phyloP scores from a whole-genome alignment of 768 basidiomycete genomes.

The Cystobasidium tubakii region DNA sequence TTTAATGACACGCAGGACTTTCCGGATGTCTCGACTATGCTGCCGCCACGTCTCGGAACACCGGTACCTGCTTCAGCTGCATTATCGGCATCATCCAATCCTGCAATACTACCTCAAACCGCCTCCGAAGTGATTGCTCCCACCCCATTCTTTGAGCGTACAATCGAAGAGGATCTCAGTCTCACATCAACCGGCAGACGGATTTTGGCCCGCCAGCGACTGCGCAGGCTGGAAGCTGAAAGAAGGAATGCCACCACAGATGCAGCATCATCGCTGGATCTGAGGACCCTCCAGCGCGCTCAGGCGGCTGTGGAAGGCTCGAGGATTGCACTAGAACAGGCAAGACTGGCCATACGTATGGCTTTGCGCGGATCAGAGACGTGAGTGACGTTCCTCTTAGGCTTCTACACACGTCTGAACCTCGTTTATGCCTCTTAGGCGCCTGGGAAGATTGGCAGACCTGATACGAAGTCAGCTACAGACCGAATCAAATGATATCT shows the following conservation, averaged over 20 bases:
- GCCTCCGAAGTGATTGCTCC: background rate
- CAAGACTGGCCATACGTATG: slow-evolving; percentile 20
- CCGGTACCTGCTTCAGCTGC: background rate
- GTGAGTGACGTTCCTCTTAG: background rate
- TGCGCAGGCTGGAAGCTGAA: background rate
- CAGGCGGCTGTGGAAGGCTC: slow-evolving; percentile 5
- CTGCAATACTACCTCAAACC: slow-evolving; percentile 37
- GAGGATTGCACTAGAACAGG: slow-evolving; percentile 18
- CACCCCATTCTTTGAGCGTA: background rate
- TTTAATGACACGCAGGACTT: background rate
- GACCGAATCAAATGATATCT: background rate
- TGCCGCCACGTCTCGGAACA: slow-evolving; percentile 10
- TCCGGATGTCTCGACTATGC: background rate
- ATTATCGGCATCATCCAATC: background rate
- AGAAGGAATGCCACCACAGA: background rate
- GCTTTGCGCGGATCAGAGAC: slow-evolving; percentile 17
- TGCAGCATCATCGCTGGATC: background rate
- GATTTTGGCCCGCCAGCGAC: background rate
- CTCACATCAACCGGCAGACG: background rate
- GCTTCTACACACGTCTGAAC: background rate
- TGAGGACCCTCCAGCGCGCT: background rate
- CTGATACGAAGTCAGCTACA: background rate
- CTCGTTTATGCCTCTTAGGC: background rate
- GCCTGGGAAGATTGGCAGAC: background rate
- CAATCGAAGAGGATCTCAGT: background rate